Conservation (phyloP, 441 rosid genomes). For the Corymbia calophylla region DNA sequence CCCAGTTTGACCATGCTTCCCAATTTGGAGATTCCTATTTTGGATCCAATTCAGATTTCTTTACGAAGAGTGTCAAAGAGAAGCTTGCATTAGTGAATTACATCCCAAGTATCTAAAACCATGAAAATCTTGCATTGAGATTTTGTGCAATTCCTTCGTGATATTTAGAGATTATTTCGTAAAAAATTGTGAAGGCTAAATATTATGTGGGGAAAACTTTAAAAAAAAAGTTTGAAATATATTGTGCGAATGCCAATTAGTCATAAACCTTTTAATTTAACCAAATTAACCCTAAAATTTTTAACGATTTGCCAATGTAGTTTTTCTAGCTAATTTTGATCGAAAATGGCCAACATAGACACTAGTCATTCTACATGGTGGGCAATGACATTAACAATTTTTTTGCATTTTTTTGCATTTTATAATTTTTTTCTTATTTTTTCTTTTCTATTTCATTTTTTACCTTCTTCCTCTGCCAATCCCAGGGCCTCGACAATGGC, state of each 20-base stretch:
- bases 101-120: neutral
- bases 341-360: rapidly evolving
- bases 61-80: neutral
- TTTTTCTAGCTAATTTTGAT: neutral
- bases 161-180: neutral
- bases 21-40: neutral
- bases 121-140: neutral
- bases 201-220: neutral
- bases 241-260: neutral
- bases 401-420: neutral
- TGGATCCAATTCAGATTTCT: neutral
- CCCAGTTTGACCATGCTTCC: no score
- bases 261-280: neutral
- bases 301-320: neutral
- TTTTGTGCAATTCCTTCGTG: neutral
- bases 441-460: neutral
- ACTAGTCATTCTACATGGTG: rapidly evolving
- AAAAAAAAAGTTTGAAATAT: neutral
- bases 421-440: rapidly evolving
- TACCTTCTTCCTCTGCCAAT: neutral
- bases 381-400: rapidly evolving
- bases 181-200: neutral
- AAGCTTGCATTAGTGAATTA: neutral
- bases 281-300: rapidly evolving
- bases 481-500: rapidly evolving